Evolutionary conservation across 345 rosid genomes (phyloP).

Genomic region (Streptanthus diversifolius): DNA sequence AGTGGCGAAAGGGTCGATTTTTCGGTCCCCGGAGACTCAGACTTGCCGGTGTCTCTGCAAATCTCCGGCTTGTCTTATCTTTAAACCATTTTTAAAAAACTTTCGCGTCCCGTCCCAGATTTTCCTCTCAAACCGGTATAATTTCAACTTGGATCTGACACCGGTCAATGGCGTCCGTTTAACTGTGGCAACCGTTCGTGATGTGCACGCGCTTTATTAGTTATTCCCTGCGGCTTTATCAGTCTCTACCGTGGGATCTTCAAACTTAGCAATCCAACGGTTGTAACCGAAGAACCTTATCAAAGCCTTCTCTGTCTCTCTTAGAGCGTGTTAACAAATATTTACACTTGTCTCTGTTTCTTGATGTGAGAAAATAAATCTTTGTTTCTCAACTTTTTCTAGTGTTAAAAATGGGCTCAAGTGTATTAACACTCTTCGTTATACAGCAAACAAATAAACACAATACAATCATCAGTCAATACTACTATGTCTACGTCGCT

Average conservation of each 20-base stretch:
- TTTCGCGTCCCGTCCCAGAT: slow-evolving; percentile 12
- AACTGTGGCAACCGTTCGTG: not conserved
- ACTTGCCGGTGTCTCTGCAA: slow-evolving; percentile 36
- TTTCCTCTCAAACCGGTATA: slow-evolving; percentile 12
- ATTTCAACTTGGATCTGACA: slow-evolving; percentile 33
- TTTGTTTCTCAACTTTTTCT: not conserved
- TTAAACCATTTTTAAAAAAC: slow-evolving; percentile 22
- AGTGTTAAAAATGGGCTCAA: not conserved
- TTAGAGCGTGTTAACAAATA: not conserved
- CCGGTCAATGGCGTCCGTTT: slow-evolving; percentile 13
- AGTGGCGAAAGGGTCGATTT: not conserved
- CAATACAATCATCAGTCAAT: slow-evolving; percentile 7
- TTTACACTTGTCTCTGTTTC: not conserved
- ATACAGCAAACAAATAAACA: slow-evolving; percentile 26
- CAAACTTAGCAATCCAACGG: not conserved
- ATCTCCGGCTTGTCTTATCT: slow-evolving; percentile 31
- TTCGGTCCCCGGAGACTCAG: slow-evolving; percentile 1
- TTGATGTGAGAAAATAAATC: not conserved
- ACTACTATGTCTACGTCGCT: slow-evolving; percentile 7
- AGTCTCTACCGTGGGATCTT: slow-evolving; percentile 6
- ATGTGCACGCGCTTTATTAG: slow-evolving; percentile 9
- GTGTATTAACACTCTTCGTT: slow-evolving; percentile 5
- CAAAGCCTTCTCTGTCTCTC: not conserved
- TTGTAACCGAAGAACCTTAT: not conserved
- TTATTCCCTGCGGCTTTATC: not conserved